Evolutionary conservation across 768 basidiomycete genomes (phyloP), one percentile per base, ranked within the genome.

Genomic region (Kwoniella mangroviensis): DNA sequence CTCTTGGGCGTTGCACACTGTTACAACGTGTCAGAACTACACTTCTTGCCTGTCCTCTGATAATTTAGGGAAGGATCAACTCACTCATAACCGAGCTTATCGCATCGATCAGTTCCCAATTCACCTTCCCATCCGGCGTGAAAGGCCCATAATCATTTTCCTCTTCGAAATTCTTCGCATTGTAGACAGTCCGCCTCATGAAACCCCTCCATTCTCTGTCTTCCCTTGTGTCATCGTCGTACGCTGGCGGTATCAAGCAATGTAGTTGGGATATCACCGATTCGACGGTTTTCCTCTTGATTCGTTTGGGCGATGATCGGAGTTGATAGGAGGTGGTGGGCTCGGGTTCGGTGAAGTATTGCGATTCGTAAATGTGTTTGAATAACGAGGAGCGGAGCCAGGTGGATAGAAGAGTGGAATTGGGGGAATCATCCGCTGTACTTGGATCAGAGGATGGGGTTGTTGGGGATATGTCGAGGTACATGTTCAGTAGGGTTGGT

Each of bases 81-180:
- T 70, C 66, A 80, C 79, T 76, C 80, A 80, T 80, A 1, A 80
- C 73, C 17, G 65, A 66, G 5, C 68, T 71, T 15, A 83, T 69
- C n/a, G 79, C 79, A 60, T 79, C 75, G 1, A 83, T 64, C 67
- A 79, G 62, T 3, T 28, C 42, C 80, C 80, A 83, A 65, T 83
- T 73, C 5, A 81, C 78, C 22, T 67, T 73, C 0, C 82, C 82
- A 34, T 79, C 75, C 5, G 59, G 45, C 1, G 63, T 66, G 53
- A 78, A 80, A 21, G 81, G 81, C 42, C 78, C 79, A 70, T 71
- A 82, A 52, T 79, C 81, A 53, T 80, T 82, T 61, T 53, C 49
- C 53, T 68, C 67, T 28, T 61, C 42, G 61, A 70, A 82, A 68
- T 78, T 76, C 13, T 34, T 53, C 5, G 65, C 68, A 17, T 54